Evolutionary conservation across 163 green algal species (phyloP).

Genomic region (Volvox carteri): DNA sequence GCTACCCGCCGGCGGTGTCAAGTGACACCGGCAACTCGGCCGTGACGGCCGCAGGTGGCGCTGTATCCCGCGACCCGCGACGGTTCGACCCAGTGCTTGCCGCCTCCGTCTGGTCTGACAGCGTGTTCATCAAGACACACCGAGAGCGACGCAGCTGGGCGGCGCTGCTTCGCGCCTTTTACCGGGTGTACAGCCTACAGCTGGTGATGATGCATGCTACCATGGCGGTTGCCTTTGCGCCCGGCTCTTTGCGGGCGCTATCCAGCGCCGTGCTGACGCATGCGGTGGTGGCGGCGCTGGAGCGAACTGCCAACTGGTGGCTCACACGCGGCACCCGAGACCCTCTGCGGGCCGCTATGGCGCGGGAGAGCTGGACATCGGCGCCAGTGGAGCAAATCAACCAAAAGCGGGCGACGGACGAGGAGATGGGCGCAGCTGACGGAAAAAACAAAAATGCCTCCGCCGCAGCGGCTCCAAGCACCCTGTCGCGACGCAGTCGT

Average conservation of each 20-base stretch:
- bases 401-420: background rate
- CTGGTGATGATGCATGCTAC: conserved; percentile 59
- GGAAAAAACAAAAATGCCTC: background rate
- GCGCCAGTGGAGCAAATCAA: background rate
- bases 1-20: background rate
- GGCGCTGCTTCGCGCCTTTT: conserved; percentile 62
- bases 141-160: conserved; percentile 60
- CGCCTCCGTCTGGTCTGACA: conserved; percentile 54
- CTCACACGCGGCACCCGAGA: conserved; percentile 36
- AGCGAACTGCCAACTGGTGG: conserved; percentile 59
- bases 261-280: conserved; percentile 58
- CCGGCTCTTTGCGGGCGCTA: background rate
- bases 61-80: background rate
- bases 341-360: background rate
- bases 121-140: conserved; percentile 67
- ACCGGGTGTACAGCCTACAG: conserved; percentile 65
- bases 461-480: background rate
- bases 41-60: background rate
- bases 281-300: conserved; percentile 38
- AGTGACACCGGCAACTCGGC: background rate
- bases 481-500: background rate
- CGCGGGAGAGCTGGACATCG: conserved; percentile 10
- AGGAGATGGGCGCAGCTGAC: background rate
- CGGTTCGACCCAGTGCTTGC: conserved; percentile 44
- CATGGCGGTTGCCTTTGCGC: conserved; percentile 45